Evolutionary conservation across 768 basidiomycete species (phyloP).

Genomic region (Leccinellum rugosiceps): DNA sequence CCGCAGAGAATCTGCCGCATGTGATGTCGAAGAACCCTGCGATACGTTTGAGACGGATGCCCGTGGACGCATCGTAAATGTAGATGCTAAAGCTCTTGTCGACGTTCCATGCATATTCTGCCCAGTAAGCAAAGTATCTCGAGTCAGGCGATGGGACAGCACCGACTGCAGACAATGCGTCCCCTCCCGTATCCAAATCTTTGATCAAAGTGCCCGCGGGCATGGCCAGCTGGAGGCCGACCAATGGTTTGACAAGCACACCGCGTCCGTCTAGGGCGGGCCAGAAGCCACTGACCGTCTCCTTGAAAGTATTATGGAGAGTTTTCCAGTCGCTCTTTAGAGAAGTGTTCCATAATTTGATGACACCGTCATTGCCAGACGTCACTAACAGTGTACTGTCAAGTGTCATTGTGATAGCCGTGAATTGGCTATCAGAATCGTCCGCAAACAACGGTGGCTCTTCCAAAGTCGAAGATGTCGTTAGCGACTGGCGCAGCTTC

Average conservation of each 20-base stretch:
- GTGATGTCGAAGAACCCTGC: constrained; percentile 14
- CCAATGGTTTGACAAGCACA: constrained; percentile 8
- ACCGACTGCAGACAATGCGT: background rate
- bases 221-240: constrained; percentile 5
- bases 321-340: constrained; percentile 6
- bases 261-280: constrained; percentile 11
- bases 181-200: constrained; percentile 12
- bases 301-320: background rate
- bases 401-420: constrained; percentile 6
- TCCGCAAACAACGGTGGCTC: constrained; percentile 5
- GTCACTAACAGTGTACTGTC: constrained; percentile 11
- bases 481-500: constrained; percentile 6
- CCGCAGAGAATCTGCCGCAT: constrained; percentile 11
- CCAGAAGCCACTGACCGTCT: background rate
- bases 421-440: background rate
- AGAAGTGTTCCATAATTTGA: constrained; percentile 14
- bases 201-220: constrained; percentile 2
- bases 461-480: constrained; percentile 1
- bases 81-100: constrained; percentile 15
- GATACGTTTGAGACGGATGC: constrained; percentile 13
- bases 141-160: constrained; percentile 15
- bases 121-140: constrained; percentile 19
- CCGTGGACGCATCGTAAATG: constrained; percentile 14
- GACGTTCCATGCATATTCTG: constrained; percentile 16
- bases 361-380: background rate